These are phyloP conservation scores for Thelonectria olida DNA, from an alignment of 2,329 filamentous ascomycete species.

Conservation along the genomic window DNA sequence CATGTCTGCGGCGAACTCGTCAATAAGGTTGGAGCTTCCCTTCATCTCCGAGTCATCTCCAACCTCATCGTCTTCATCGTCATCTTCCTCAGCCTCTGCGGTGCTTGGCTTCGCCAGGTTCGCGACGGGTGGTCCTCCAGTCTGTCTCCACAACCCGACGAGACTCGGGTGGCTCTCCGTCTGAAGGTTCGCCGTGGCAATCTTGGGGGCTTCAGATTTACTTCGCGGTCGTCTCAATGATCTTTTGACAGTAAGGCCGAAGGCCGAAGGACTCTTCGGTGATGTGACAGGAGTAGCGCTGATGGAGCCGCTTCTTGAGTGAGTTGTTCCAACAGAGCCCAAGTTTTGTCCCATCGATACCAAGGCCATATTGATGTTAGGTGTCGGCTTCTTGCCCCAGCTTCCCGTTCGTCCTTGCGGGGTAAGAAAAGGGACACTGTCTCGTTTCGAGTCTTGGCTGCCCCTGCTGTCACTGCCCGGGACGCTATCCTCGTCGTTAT, in stretches of 20 bases:
- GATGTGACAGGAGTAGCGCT: conserved; percentile 62
- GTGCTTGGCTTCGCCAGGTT: conserved; percentile 50
- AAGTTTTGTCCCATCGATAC: conserved; percentile 63
- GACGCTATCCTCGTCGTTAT: conserved; percentile 42
- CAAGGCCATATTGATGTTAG: conserved; percentile 68
- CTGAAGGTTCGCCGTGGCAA: conserved; percentile 39
- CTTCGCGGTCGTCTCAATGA: conserved; percentile 63
- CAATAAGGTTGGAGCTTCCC: conserved; percentile 70
- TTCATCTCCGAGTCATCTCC: conserved; percentile 68
- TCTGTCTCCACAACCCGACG: conserved; percentile 60
- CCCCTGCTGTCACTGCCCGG: conserved; percentile 44
- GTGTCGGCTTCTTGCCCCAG: conserved; percentile 61
- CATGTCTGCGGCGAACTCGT: conserved; percentile 73
- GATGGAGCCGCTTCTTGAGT: conserved; percentile 69
- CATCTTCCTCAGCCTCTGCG: conserved; percentile 53
- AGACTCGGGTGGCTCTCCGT: conserved; percentile 55
- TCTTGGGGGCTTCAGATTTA: conserved; percentile 62
- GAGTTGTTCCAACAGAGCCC: conserved; percentile 64
- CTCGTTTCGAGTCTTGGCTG: conserved; percentile 46
- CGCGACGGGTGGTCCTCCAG: conserved; percentile 64
- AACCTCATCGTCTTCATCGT: conserved; percentile 65
- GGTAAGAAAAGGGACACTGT: conserved; percentile 56
- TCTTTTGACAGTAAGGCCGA: conserved; percentile 57
- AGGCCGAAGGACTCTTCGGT: conserved; percentile 62
- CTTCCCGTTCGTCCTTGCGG: conserved; percentile 62